Evolutionary conservation across 257 asterid genomes (phyloP).

Genomic region (Penstemon eatonii): DNA sequence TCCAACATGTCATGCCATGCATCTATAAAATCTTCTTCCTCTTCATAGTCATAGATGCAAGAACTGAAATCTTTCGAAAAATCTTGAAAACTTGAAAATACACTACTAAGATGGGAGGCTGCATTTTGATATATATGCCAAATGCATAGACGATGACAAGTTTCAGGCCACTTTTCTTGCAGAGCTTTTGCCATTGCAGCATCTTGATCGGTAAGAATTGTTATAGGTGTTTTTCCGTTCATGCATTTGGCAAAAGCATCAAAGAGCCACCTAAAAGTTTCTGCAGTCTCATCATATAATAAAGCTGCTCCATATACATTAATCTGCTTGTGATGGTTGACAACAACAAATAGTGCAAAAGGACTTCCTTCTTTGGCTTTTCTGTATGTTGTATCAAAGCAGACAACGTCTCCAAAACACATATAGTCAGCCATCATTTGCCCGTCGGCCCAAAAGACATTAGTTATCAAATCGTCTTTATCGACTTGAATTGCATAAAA

Average conservation of each 20-base stretch:
- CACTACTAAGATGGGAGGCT: not conserved
- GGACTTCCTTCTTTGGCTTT: not conserved
- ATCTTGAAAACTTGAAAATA: not conserved
- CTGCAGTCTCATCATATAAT: conserved; percentile 20
- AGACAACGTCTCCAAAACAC: not conserved
- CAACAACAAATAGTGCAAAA: conserved; percentile 23
- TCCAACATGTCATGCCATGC: too few species aligned
- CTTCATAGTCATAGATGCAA: conserved; percentile 2
- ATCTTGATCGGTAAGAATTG: conserved; percentile 10
- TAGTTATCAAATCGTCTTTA: not conserved
- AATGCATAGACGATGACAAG: not conserved
- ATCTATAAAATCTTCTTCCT: too few species aligned
- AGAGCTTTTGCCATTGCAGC: conserved; percentile 15
- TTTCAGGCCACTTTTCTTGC: not conserved
- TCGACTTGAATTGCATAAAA: not conserved
- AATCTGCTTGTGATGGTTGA: conserved; percentile 25
- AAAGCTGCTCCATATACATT: conserved; percentile 27
- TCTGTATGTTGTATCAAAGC: not conserved
- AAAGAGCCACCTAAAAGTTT: conserved; percentile 16
- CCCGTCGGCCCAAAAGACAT: not conserved
- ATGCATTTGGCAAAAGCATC: conserved; percentile 14
- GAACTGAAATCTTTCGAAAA: not conserved
- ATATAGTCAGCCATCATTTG: not conserved
- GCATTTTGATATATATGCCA: conserved; percentile 15
- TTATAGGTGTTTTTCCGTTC: conserved; percentile 10